These are phyloP conservation scores for Adansonia digitata DNA, from an alignment of 345 rosid species.

Conservation along the genomic window DNA sequence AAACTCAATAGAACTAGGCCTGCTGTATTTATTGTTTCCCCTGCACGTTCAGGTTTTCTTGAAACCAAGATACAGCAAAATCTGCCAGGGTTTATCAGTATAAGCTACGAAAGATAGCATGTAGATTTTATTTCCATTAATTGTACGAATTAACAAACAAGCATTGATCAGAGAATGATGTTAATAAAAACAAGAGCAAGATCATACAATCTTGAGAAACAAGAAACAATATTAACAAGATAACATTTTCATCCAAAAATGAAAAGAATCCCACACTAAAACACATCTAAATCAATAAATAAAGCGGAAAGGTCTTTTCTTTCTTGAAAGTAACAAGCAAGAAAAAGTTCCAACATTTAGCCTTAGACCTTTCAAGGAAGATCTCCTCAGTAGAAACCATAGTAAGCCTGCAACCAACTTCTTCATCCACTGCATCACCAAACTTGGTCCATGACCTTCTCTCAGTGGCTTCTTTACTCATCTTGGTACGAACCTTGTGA, in stretches of 20 bases:
- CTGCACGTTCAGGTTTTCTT: not conserved
- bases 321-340: not conserved
- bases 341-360: constrained; percentile 36
- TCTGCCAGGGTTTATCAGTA: not conserved
- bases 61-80: not conserved
- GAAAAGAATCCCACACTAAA: not conserved
- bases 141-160: not conserved
- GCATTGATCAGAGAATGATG: not conserved
- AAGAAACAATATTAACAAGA: not conserved
- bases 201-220: not conserved
- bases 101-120: not conserved
- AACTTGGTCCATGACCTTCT: constrained; percentile 64
- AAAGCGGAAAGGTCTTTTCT: not conserved
- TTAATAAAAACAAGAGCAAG: not conserved
- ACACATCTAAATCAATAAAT: not conserved
- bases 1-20: not conserved
- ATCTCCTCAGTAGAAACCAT: constrained; percentile 70
- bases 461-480: constrained; percentile 53
- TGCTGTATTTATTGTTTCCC: not conserved
- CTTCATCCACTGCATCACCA: constrained; percentile 66
- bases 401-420: constrained; percentile 56
- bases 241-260: not conserved
- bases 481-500: constrained; percentile 47
- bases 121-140: not conserved
- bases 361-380: constrained; percentile 48